Evolutionary conservation across 768 basidiomycete species (phyloP), one percentile per base, ranked within the genome.

Genomic region (Hortiboletus campestris): DNA sequence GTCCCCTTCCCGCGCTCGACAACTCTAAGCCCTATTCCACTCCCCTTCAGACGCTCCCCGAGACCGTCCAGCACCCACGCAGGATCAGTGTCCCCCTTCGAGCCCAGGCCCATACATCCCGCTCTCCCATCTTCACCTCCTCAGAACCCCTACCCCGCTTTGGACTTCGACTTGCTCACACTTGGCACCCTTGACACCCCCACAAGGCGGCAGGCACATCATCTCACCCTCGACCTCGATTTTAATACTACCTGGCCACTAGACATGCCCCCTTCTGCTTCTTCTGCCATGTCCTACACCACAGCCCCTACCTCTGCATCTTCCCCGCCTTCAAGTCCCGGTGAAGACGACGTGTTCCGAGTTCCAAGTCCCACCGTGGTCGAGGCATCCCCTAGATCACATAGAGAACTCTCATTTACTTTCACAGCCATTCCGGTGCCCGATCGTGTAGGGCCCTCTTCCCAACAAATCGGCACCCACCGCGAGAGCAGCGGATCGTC

Each of bases 181-280:
- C 25, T 25, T 25, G 25, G 25, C 25, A 25, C 25, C 25, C 25
- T 25, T 25, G 25, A 25, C 32, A 46, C 58, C 17, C 45, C 62
- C n/a, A 39, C 55, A 2, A 58, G 32, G 20, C 59, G 22, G 11
- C 47, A 47, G 25, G 42, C 43, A 31, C 56, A 52, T 16, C 53
- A 19, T 48, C 65, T 60, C n/a, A 59, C 65, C 45, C 65, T 67
- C 40, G 62, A 69, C 65, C 55, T 69, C 17, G 42, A 57, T 38
- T 59, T 69, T 12, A 44, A 62, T 36, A 8, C 53, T n/a, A 34
- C 59, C n/a, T 63, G 57, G 50, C 17, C 54, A 3, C 17, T 67
- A 1, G 61, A 69, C 49, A 38, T 58, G 13, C 58, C 57, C 14
- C 36, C 49, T 16, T 57, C 66, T 13, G 56, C 63, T 3, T 60